Base-by-base conservation (phyloP, 179 eudicot genomes). In the Sideroxylon spinosum region DNA sequence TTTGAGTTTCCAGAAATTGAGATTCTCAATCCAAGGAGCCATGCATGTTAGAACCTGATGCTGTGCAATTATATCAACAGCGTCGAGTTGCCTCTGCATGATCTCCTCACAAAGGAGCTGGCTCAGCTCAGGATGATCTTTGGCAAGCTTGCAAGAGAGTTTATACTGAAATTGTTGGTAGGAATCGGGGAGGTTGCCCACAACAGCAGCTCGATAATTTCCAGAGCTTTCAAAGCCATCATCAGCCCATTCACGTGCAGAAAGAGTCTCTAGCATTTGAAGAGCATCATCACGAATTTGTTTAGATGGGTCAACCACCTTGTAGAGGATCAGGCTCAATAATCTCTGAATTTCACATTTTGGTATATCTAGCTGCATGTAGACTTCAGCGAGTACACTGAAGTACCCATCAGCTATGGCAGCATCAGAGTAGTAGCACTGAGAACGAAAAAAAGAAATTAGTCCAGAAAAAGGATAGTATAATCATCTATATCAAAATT, bases 21-120 rank as follows among this genome's bases (percentile, higher is more conserved):
- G 94, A 76, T 92, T 95, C 84, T 95, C 99, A 76, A 95, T 95
- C 99, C 99, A 95, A 49, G 99, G 99, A 79, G 99, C 99, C 98
- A 95, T 95, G 88, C 99, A 95, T 52, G 99, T 95, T 48, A 95
- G 82, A 74, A 95, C 99, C 85, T 95, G 99, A 81, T 95, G 99
- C 74, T 95, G 99, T 52, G 99, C 99, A 81, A 95, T 95, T 83
- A 95, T 95, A 83, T 95, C 99, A 78, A 95, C 99, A 46, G 99
- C 99, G 86, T 95, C 99, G 37, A 95, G 96, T 82, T 93, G 99
- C 80, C 99, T 91, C 87, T 91, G 98, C 99, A 95, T 95, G 79
- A 95, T 95, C 85, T 95, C 99, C 84, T 95, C 99, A 70, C 99
- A 95, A 59, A 95, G 95, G 63, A 93, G 96, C 84, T 95, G 98